Evolutionary conservation across 2,329 filamentous ascomycete genomes (phyloP).

Genomic region (Aspergillus arachidicola): DNA sequence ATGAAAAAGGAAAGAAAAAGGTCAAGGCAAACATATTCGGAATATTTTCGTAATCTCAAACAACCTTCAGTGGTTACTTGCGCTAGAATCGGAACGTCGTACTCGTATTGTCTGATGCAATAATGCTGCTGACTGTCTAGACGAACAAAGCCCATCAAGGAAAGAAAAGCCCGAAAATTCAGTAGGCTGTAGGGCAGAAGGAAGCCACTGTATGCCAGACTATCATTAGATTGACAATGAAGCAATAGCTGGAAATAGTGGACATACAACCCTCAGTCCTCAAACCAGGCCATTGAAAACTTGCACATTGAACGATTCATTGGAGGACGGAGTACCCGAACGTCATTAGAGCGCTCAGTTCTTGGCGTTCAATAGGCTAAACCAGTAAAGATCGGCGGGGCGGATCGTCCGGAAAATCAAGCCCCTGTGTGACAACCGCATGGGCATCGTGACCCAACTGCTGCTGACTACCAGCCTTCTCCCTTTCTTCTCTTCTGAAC

Average conservation of each 20-base stretch:
- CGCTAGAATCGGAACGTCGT: neutral
- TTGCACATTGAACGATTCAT: no score
- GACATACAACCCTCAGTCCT: neutral
- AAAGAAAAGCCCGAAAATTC: neutral
- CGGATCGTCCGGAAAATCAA: constrained; percentile 27
- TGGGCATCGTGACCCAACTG: neutral
- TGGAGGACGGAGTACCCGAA: neutral
- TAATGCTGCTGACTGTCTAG: neutral
- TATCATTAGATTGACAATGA: no score
- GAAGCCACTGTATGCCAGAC: neutral
- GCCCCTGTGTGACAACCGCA: constrained; percentile 17
- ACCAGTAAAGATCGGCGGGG: constrained; percentile 24
- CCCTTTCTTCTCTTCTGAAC: constrained; percentile 15
- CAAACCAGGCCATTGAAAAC: neutral
- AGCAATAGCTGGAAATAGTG: neutral
- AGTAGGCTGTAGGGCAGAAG: neutral
- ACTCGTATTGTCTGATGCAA: neutral
- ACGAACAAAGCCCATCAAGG: neutral
- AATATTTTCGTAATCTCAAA: neutral
- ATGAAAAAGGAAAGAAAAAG: no score
- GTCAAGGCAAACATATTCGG: neutral
- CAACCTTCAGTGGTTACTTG: neutral
- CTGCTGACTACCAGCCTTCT: constrained; percentile 19
- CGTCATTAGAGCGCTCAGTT: neutral
- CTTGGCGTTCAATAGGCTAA: constrained; percentile 10